phyloP scores from a whole-genome alignment of 345 rosid species.

The Salix udensis region DNA sequence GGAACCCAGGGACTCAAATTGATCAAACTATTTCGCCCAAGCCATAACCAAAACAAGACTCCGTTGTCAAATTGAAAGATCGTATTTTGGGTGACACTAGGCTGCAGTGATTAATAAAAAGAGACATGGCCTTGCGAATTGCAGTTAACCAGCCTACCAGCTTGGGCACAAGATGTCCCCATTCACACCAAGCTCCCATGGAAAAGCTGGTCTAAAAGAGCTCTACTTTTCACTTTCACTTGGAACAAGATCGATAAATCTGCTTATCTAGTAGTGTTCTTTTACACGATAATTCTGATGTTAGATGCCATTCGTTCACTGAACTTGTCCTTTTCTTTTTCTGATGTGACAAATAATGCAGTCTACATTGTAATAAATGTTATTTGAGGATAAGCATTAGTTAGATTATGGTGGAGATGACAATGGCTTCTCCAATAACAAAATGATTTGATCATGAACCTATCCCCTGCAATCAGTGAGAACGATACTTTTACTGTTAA shows the following conservation, averaged over 20 bases:
- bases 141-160: not conserved
- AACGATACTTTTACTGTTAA: conserved; percentile 30
- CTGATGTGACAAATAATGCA: conserved; percentile 1
- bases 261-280: not conserved
- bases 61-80: too few relatives aligned
- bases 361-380: conserved; percentile 15
- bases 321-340: not conserved
- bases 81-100: too few relatives aligned
- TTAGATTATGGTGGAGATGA: conserved; percentile 31
- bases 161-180: not conserved
- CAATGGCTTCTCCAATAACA: conserved; percentile 33
- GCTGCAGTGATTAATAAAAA: too few relatives aligned
- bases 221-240: not conserved
- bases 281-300: not conserved
- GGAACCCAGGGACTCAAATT: not conserved
- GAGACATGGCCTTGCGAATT: not conserved
- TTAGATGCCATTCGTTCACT: conserved; percentile 11
- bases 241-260: not conserved
- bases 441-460: conserved; percentile 21
- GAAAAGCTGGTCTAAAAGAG: not conserved
- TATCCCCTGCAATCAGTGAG: conserved; percentile 24
- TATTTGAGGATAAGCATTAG: conserved; percentile 17
- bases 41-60: not conserved
- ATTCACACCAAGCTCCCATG: not conserved
- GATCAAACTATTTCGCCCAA: not conserved